Conservation (phyloP, 768 basidiomycete species). For the Hericium erinaceus region DNA sequence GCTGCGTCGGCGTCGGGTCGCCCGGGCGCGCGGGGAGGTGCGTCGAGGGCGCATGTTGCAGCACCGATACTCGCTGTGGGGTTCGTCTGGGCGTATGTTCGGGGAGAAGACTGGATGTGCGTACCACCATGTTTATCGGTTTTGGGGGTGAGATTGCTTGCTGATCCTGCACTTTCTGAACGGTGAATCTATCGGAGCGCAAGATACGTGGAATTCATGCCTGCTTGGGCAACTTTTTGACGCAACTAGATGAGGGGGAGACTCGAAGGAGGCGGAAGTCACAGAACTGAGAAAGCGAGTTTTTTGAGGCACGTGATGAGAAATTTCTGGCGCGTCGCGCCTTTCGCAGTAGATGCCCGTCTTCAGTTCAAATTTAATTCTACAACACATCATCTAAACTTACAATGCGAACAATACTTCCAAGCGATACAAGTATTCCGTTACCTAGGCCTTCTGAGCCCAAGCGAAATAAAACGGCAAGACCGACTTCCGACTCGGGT, state of each 20-base stretch:
- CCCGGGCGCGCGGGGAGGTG: slow-evolving; percentile 71
- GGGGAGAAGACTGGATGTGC: neutral
- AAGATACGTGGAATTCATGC: no score
- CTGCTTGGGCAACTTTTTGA: no score
- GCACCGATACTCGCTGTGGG: slow-evolving; percentile 71
- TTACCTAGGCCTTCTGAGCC: neutral
- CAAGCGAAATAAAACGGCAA: neutral
- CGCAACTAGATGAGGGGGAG: no score
- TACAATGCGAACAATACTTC: no score
- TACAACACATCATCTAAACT: no score
- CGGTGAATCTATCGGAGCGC: no score
- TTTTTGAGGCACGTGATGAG: neutral
- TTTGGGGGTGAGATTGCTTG: no score
- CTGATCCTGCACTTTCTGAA: no score
- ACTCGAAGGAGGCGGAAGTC: neutral
- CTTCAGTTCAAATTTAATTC: no score
- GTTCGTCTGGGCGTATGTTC: neutral
- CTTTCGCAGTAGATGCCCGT: no score
- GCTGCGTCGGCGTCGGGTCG: slow-evolving; percentile 78
- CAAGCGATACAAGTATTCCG: no score
- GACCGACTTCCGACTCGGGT: neutral
- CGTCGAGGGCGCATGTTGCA: slow-evolving; percentile 71
- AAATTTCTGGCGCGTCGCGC: neutral
- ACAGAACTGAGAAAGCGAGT: neutral
- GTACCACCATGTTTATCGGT: neutral